A percentile compares a stretch with the other conserved stretches of the same genome.
Evolutionary conservation across 1,139 yeast species (phyloP).

Genomic region (Tardiomyces depauwii): DNA sequence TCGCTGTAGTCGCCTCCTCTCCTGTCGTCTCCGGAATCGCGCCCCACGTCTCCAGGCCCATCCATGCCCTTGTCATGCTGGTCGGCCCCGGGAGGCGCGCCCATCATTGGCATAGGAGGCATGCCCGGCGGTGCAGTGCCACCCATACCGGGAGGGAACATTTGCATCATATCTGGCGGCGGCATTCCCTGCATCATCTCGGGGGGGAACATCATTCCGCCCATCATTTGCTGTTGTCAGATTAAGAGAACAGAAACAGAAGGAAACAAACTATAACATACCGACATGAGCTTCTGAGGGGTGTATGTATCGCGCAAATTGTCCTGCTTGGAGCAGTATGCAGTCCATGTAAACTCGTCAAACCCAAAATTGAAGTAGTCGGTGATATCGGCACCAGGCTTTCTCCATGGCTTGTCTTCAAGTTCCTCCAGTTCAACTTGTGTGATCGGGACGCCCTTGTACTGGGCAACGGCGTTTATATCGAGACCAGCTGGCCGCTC

Average conservation of each 20-base stretch:
- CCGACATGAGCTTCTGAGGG: slow-evolving; percentile 34
- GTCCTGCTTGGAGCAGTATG: slow-evolving; percentile 84
- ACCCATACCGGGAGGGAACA: slow-evolving; percentile 26
- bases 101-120: slow-evolving; percentile 18
- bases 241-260: background rate
- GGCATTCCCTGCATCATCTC: slow-evolving; percentile 16
- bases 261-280: slow-evolving; percentile 2
- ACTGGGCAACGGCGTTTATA: slow-evolving; percentile 65
- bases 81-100: slow-evolving; percentile 13
- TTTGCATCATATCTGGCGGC: slow-evolving; percentile 20
- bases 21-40: background rate
- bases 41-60: background rate
- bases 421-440: slow-evolving; percentile 72
- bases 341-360: slow-evolving; percentile 93
- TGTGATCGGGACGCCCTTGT: slow-evolving; percentile 76
- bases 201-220: slow-evolving; percentile 14
- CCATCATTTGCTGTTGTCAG: slow-evolving; percentile 9
- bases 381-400: slow-evolving; percentile 89
- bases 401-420: slow-evolving; percentile 95
- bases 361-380: slow-evolving; percentile 96
- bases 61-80: background rate
- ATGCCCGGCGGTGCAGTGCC: slow-evolving; percentile 17
- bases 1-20: background rate
- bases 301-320: slow-evolving; percentile 68
- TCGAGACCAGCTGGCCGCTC: slow-evolving; percentile 35